Base-by-base conservation (phyloP, 768 basidiomycete species). In the Cyathus striatus region DNA sequence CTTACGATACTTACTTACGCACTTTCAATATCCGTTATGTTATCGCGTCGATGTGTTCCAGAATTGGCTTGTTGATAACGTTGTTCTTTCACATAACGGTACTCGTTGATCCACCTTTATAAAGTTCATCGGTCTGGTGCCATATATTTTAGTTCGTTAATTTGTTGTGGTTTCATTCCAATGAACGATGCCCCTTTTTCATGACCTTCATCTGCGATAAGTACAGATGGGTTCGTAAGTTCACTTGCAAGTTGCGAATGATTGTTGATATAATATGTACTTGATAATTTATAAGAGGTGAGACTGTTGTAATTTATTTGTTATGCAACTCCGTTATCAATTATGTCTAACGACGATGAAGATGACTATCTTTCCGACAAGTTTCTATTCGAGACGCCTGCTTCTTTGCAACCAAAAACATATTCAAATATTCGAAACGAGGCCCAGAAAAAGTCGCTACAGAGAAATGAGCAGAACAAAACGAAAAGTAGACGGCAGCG, bases 341-440 rank as follows among this genome's bases (percentile, higher is more conserved):
- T n/a, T n/a, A 88, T 86, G 85, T 79, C 81, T n/a, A n/a, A n/a
- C 40, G 79, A 76, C 46, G 81, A 79, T 46, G 89, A 91, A 54
- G 88, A 87, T 51, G 86, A 92, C 66, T 93, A 92, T 57, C 76
- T 93, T 40, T 90, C 89, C 23, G 87, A 90, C 70, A 91, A 89
- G 56, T 92, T 91, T 62, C 72, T 92, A 3, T 50, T 69, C 37
- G 69, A 71, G 1, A 39, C 66, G n/a, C 23, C 69, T 6, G 51
- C 70, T 5, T 52, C 66, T 1, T 43, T 62, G 2, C 55, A 65
- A 40, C 66, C 79, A 6, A 78, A 76, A 49, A 86, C 87, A 0
- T 93, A 93, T 53, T 65, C 71, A 13, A 77, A 88, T 51, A 68
- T 78, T 36, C 81, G 90, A 10, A 83, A 81, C 57, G 78, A 87